Percentiles rank a stretch among this genome's conserved stretches.
Conservation (phyloP, 1,284 basidiomycete species). For the Leccinum pachyderme region DNA sequence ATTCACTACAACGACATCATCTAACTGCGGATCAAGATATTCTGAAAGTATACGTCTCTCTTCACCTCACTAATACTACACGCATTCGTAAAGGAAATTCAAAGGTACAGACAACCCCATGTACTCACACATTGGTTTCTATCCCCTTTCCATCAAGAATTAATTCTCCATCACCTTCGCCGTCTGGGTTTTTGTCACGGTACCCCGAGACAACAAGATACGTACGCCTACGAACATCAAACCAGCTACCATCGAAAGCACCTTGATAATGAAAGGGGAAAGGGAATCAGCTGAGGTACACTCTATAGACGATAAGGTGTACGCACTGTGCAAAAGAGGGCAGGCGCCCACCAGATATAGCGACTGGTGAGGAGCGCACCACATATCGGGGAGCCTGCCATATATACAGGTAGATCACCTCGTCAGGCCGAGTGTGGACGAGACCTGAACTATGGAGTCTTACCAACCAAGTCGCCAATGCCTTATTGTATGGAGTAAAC, state of each 20-base stretch:
- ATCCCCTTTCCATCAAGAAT: not conserved
- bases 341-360: constrained; percentile 32
- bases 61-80: too few relatives aligned
- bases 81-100: too few relatives aligned
- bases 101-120: too few relatives aligned
- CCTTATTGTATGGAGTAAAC: constrained; percentile 13
- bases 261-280: not conserved
- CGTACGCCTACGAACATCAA: not conserved
- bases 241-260: not conserved
- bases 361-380: constrained; percentile 27
- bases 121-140: not conserved
- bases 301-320: not conserved
- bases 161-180: not conserved
- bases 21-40: too few relatives aligned
- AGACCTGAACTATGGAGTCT: not conserved
- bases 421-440: not conserved
- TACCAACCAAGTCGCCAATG: constrained; percentile 25
- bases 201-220: not conserved
- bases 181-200: not conserved
- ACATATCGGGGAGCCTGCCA: constrained; percentile 29
- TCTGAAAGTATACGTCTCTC: too few relatives aligned
- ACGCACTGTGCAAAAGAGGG: constrained; percentile 28
- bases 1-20: too few relatives aligned
- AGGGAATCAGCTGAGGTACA: too few relatives aligned
- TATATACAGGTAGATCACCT: not conserved